These are phyloP conservation scores for Sphagnurus paluster DNA, from an alignment of 1,284 basidiomycete species.

Conservation along the genomic window DNA sequence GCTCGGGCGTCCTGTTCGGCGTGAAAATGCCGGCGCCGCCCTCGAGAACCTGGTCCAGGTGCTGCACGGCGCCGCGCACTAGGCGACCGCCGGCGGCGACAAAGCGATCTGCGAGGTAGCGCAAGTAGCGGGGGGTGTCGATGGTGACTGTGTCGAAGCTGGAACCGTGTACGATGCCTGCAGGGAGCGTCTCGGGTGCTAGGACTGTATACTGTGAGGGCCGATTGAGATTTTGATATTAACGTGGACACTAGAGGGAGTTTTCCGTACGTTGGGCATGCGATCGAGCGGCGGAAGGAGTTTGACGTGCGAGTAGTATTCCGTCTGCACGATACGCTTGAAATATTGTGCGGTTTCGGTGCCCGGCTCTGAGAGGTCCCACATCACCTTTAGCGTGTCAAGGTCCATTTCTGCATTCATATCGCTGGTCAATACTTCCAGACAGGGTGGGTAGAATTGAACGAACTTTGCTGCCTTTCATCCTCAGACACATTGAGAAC, in stretches of 20 bases:
- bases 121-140: slow-evolving; percentile 67
- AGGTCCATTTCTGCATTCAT: slow-evolving; percentile 54
- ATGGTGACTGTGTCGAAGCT: slow-evolving; percentile 69
- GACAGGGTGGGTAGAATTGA: neutral
- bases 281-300: slow-evolving; percentile 45
- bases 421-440: neutral
- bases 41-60: slow-evolving; percentile 65
- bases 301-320: slow-evolving; percentile 51
- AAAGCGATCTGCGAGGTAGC: slow-evolving; percentile 67
- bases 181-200: slow-evolving; percentile 42
- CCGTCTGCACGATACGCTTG: slow-evolving; percentile 57
- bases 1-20: slow-evolving; percentile 21
- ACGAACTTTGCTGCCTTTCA: slow-evolving; percentile 21
- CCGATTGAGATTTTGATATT: neutral
- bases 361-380: slow-evolving; percentile 63
- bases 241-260: neutral
- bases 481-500: slow-evolving; percentile 21
- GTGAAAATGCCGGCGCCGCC: slow-evolving; percentile 49
- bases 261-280: slow-evolving; percentile 60
- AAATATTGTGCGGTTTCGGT: slow-evolving; percentile 56
- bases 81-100: slow-evolving; percentile 57
- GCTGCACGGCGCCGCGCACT: slow-evolving; percentile 58
- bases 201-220: slow-evolving; percentile 49
- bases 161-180: slow-evolving; percentile 45
- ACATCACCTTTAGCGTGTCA: slow-evolving; percentile 71